Conservation (phyloP, 2,329 filamentous ascomycete genomes). For the Xylariaceae sp. region DNA sequence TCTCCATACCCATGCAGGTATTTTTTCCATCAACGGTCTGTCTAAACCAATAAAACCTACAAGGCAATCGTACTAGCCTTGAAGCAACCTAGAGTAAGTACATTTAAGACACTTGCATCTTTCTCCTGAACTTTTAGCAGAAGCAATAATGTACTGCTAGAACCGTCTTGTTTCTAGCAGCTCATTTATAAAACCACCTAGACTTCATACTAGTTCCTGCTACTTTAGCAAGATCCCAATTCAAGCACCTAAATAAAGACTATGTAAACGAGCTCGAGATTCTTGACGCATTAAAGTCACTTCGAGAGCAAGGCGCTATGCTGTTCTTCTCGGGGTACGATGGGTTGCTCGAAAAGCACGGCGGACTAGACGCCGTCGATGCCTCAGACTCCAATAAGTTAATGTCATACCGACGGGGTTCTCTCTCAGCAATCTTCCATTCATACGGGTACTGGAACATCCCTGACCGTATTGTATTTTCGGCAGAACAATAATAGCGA, state of each 20-base stretch:
- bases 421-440: constrained; percentile 23
- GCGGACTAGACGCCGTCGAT: constrained; percentile 17
- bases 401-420: constrained; percentile 19
- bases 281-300: constrained; percentile 23
- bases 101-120: no score
- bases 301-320: constrained; percentile 20
- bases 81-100: neutral
- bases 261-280: constrained; percentile 12
- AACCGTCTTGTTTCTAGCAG: neutral
- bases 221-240: constrained; percentile 21
- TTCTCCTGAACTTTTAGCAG: no score
- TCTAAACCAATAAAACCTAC: no score
- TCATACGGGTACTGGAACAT: constrained; percentile 27
- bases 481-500: constrained; percentile 18
- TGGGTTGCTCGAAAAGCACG: constrained; percentile 26
- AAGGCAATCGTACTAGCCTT: neutral
- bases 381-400: constrained; percentile 12
- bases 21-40: no score
- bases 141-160: neutral
- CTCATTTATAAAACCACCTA: neutral
- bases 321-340: constrained; percentile 30
- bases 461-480: constrained; percentile 20
- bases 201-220: neutral
- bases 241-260: constrained; percentile 21
- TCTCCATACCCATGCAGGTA: no score